Evolutionary conservation across 345 rosid species (phyloP).

Genomic region (Eucalyptus microcorys): DNA sequence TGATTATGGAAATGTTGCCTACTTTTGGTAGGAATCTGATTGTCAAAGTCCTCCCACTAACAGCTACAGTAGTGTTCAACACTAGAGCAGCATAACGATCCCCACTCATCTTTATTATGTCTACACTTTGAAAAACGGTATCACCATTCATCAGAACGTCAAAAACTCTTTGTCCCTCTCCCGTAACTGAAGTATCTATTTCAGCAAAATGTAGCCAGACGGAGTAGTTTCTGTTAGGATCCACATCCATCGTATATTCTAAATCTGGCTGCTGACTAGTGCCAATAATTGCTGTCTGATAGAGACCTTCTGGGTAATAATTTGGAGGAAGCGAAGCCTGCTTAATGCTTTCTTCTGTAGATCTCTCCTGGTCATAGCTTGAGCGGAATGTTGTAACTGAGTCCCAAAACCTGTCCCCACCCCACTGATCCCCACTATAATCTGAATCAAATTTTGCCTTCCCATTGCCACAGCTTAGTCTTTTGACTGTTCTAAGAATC

Average conservation of each 20-base stretch:
- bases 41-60: constrained; percentile 76
- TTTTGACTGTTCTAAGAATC: constrained; percentile 60
- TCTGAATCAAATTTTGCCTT: constrained; percentile 62
- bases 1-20: constrained; percentile 59
- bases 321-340: constrained; percentile 65
- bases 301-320: constrained; percentile 79
- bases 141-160: constrained; percentile 71
- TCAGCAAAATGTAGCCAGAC: constrained; percentile 95
- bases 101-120: constrained; percentile 60
- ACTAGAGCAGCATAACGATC: constrained; percentile 60
- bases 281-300: constrained; percentile 68
- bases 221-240: constrained; percentile 84
- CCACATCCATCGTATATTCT: constrained; percentile 66
- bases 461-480: constrained; percentile 75
- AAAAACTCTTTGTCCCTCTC: constrained; percentile 66
- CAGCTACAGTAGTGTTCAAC: constrained; percentile 62
- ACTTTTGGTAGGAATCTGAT: constrained; percentile 57
- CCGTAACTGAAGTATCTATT: constrained; percentile 62
- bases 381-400: constrained; percentile 46
- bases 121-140: constrained; percentile 38
- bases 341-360: constrained; percentile 55
- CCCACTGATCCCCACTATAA: constrained; percentile 79
- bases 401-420: constrained; percentile 97
- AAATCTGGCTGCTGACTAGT: constrained; percentile 61
- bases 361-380: constrained; percentile 42